phyloP scores from a whole-genome alignment of 768 basidiomycete species.

The Strobilomyces dryophilus region DNA sequence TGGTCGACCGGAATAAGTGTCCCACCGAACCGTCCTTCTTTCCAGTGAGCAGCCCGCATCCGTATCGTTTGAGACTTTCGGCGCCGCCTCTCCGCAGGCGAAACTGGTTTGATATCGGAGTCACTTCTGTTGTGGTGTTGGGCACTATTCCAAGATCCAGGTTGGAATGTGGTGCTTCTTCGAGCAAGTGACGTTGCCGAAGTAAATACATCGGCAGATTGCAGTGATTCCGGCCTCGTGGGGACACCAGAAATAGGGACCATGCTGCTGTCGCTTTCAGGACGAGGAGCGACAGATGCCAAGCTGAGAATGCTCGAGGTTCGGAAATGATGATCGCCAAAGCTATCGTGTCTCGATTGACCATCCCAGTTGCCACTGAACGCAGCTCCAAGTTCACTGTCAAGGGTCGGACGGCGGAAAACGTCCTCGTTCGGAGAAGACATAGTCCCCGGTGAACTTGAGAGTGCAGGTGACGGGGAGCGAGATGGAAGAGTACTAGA shows the following conservation, averaged over 20 bases:
- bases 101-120: conserved; percentile 20
- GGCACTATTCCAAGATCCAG: conserved; percentile 12
- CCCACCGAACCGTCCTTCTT: conserved; percentile 49
- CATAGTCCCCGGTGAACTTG: conserved; percentile 2
- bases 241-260: conserved; percentile 3
- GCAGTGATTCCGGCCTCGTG: not conserved
- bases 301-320: conserved; percentile 55
- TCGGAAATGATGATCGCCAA: conserved; percentile 43
- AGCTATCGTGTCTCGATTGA: conserved; percentile 14
- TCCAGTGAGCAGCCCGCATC: conserved; percentile 57
- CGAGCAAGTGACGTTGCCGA: conserved; percentile 5
- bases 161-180: conserved; percentile 2
- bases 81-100: conserved; percentile 25
- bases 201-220: not conserved
- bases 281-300: conserved; percentile 31
- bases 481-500: conserved; percentile 16
- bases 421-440: conserved; percentile 6
- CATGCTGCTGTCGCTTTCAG: conserved; percentile 10
- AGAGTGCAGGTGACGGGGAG: conserved; percentile 19
- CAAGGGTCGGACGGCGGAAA: conserved; percentile 38
- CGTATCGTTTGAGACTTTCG: conserved; percentile 50
- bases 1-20: conserved; percentile 25
- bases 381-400: conserved; percentile 55
- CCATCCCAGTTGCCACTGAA: conserved; percentile 31
- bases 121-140: conserved; percentile 17